Percentiles rank a stretch among this genome's conserved stretches.
These are phyloP conservation scores for Eimeria praecox DNA, from an alignment of 169 alveolate species.

Conservation along the genomic window DNA sequence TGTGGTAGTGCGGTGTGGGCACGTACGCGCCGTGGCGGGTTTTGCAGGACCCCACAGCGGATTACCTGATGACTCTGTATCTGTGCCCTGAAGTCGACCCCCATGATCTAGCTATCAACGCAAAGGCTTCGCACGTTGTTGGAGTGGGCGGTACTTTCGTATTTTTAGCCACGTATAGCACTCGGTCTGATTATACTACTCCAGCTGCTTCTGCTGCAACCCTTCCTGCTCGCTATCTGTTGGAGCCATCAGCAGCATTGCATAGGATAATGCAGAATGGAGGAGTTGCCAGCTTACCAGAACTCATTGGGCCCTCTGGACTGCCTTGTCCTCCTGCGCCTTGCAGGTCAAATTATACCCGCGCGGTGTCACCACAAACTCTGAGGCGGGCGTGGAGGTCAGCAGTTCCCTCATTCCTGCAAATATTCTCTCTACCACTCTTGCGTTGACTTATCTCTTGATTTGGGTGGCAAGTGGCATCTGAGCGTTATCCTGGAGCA, in stretches of 20 bases:
- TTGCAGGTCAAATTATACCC: slow-evolving; percentile 83
- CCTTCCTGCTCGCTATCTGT: not conserved
- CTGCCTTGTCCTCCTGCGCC: not conserved
- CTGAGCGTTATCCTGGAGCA: not conserved
- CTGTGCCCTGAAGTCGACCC: slow-evolving; percentile 71
- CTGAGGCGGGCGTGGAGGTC: slow-evolving; percentile 84
- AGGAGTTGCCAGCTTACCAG: not conserved
- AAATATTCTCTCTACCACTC: not conserved
- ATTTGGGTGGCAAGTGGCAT: not conserved
- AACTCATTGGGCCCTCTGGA: not conserved
- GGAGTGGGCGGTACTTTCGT: slow-evolving; percentile 43
- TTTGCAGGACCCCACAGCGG: slow-evolving; percentile 80
- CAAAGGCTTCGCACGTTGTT: slow-evolving; percentile 71
- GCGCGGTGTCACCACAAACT: slow-evolving; percentile 84
- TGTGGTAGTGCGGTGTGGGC: not conserved
- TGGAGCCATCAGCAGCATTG: not conserved
- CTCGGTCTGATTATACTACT: not conserved
- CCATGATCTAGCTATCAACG: slow-evolving; percentile 72
- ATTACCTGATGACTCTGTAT: slow-evolving; percentile 83
- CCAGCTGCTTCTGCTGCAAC: not conserved
- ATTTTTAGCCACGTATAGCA: not conserved
- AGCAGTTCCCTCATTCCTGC: not conserved
- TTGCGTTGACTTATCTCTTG: not conserved
- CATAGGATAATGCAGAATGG: not conserved
- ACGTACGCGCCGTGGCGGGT: not conserved